Percentiles rank a stretch among this genome's conserved stretches.
These are phyloP conservation scores for Erodium chrysanthum DNA, from an alignment of 441 rosid genomes.

Conservation along the genomic window DNA sequence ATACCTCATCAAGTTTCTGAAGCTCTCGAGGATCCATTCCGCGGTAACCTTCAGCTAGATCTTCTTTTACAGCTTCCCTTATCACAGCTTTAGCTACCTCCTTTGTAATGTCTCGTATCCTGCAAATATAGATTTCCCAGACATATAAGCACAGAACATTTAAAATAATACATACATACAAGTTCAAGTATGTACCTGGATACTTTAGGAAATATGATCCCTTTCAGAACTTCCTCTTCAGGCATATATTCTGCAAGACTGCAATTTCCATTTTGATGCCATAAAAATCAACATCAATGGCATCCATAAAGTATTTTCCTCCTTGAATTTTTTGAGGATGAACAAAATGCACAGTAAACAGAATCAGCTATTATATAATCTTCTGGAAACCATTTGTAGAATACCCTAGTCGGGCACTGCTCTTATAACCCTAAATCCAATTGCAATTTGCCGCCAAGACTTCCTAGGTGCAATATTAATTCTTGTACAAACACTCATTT, in stretches of 20 bases:
- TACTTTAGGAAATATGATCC: constrained; percentile 74
- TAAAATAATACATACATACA: background rate
- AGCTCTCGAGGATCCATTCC: constrained; percentile 75
- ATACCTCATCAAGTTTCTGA: constrained; percentile 45
- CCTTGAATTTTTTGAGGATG: background rate
- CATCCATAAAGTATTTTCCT: background rate
- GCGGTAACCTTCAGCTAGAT: constrained; percentile 76
- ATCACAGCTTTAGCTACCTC: constrained; percentile 85
- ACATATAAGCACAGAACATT: background rate
- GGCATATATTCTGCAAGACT: constrained; percentile 91
- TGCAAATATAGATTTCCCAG: constrained; percentile 27
- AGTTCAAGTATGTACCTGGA: constrained; percentile 42
- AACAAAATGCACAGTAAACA: background rate
- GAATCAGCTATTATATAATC: background rate
- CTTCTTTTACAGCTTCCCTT: constrained; percentile 78
- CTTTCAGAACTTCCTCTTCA: constrained; percentile 75
- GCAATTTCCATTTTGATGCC: constrained; percentile 24
- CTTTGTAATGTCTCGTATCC: constrained; percentile 86
- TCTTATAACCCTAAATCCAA: background rate
- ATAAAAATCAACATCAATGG: constrained; percentile 12
- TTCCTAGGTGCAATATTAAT: background rate
- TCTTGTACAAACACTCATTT: background rate
- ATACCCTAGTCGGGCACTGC: background rate
- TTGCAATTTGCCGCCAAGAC: background rate
- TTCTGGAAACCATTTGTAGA: background rate